Percentiles rank a stretch among this genome's conserved stretches.
Evolutionary conservation across 2,329 filamentous ascomycete genomes (phyloP).

Genomic region (Pseudogymnoascus sp.): DNA sequence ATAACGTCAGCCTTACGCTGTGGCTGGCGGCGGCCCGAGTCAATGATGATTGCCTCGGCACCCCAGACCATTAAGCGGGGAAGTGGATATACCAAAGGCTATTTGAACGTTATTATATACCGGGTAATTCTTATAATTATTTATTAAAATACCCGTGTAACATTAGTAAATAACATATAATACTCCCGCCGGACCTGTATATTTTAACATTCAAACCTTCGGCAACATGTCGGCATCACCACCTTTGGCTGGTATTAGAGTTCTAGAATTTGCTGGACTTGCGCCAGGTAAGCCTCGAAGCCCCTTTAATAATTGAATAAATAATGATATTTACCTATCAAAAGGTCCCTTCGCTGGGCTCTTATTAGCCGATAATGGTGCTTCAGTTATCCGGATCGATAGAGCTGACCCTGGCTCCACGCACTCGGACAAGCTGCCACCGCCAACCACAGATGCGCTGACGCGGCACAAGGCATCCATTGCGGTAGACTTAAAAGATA

Average conservation of each 20-base stretch:
- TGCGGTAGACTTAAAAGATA: constrained; percentile 66
- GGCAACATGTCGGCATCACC: constrained; percentile 22
- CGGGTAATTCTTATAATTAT: not conserved
- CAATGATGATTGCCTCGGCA: not conserved
- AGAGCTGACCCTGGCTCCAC: constrained; percentile 41
- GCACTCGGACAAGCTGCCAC: constrained; percentile 31
- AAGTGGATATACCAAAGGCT: not conserved
- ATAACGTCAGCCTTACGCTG: not conserved
- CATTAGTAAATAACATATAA: not conserved
- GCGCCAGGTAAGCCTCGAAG: constrained; percentile 40
- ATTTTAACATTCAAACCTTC: not conserved
- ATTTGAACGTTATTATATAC: not conserved
- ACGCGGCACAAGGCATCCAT: constrained; percentile 76
- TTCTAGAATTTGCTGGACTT: constrained; percentile 58
- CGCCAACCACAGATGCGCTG: constrained; percentile 61
- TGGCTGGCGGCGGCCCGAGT: not conserved
- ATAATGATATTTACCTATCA: not conserved
- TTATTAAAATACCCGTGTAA: not conserved
- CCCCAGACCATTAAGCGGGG: not conserved
- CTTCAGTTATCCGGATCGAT: constrained; percentile 80
- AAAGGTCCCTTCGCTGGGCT: constrained; percentile 80
- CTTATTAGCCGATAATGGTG: constrained; percentile 82
- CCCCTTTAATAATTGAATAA: not conserved
- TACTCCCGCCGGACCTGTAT: not conserved
- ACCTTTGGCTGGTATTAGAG: constrained; percentile 49